A percentile compares a stretch with the other conserved stretches of the same genome.
Evolutionary conservation across 2,329 filamentous ascomycete genomes (phyloP).

Genomic region (Zasmidium citrigriseum): DNA sequence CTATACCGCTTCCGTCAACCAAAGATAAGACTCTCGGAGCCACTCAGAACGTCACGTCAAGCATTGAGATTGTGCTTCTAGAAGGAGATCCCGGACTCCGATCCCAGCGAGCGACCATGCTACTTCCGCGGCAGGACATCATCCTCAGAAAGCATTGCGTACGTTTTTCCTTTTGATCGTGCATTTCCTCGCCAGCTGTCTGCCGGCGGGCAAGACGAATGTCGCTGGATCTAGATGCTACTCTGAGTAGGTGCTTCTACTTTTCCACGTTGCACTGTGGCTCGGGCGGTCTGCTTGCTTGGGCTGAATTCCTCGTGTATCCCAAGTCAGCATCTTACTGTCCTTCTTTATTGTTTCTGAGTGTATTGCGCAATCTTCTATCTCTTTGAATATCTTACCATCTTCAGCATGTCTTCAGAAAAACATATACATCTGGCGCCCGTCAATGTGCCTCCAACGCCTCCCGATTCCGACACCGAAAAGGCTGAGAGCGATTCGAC

Average conservation of each 20-base stretch:
- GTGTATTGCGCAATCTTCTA: too few relatives aligned
- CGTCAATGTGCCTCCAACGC: conserved; percentile 37
- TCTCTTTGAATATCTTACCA: too few relatives aligned
- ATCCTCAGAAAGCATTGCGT: neutral
- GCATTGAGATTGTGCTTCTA: neutral
- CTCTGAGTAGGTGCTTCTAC: too few relatives aligned
- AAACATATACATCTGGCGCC: too few relatives aligned
- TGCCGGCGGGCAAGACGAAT: too few relatives aligned
- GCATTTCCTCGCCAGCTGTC: conserved; percentile 7
- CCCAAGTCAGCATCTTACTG: too few relatives aligned
- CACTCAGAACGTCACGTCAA: neutral
- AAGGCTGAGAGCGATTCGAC: conserved; percentile 43
- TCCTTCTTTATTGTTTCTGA: too few relatives aligned
- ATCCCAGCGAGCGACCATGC: neutral
- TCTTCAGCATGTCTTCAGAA: too few relatives aligned
- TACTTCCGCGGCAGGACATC: neutral
- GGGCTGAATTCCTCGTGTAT: too few relatives aligned
- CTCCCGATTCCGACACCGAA: conserved; percentile 38
- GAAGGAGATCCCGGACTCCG: neutral
- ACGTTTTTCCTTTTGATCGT: conserved; percentile 1
- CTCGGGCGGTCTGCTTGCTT: too few relatives aligned
- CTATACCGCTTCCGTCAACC: neutral
- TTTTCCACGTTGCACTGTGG: too few relatives aligned
- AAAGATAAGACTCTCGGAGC: neutral
- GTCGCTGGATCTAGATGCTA: too few relatives aligned